phyloP scores from a whole-genome alignment of 1,284 basidiomycete species.

The Athelia sp. region DNA sequence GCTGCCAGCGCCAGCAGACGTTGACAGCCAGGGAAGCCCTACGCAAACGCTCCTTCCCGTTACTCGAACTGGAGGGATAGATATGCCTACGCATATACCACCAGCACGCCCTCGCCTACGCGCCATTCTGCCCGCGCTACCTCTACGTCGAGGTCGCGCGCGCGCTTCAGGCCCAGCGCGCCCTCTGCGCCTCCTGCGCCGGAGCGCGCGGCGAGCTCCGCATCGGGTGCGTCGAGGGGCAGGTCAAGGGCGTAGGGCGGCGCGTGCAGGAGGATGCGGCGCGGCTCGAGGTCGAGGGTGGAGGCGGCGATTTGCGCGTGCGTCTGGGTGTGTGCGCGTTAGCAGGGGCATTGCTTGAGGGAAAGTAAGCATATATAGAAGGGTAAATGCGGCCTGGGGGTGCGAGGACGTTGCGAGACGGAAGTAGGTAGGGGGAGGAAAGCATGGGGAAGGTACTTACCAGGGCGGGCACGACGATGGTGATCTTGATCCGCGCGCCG shows the following conservation, averaged over 20 bases:
- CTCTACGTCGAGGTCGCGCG: constrained; percentile 30
- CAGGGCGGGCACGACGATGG: constrained; percentile 26
- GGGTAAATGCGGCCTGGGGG: neutral
- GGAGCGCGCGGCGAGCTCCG: constrained; percentile 13
- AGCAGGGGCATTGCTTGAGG: neutral
- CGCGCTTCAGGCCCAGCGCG: constrained; percentile 22
- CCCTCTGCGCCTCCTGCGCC: constrained; percentile 1
- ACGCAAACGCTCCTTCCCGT: neutral
- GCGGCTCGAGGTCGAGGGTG: constrained; percentile 31
- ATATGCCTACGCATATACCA: constrained; percentile 23
- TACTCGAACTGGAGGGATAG: too few species aligned
- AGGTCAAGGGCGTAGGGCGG: constrained; percentile 29
- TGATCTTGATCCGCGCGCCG: constrained; percentile 20
- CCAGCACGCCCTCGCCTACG: constrained; percentile 24
- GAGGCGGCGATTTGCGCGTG: constrained; percentile 19
- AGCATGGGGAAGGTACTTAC: constrained; percentile 21
- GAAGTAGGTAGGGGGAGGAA: too few species aligned
- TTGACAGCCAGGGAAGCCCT: too few species aligned
- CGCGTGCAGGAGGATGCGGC: constrained; percentile 23
- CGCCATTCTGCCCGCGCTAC: constrained; percentile 32
- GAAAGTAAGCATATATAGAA: neutral
- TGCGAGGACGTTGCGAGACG: neutral
- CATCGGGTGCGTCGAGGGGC: constrained; percentile 23
- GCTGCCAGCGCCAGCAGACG: too few species aligned
- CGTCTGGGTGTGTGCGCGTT: constrained; percentile 15